Evolutionary conservation across 1,284 basidiomycete genomes (phyloP).

Genomic region (Pholiota adiposa): DNA sequence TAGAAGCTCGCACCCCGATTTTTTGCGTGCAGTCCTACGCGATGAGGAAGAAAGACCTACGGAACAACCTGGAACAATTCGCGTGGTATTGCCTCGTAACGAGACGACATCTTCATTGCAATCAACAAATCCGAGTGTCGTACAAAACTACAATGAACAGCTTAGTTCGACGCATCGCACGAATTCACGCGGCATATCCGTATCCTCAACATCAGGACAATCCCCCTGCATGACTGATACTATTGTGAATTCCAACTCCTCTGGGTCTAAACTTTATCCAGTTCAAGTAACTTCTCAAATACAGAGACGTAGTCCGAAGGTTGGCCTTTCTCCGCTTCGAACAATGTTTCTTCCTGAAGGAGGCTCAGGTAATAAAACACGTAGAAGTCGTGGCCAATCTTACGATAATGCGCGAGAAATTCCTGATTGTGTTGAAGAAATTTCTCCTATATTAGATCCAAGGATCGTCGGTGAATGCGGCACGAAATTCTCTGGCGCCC

Average conservation of each 20-base stretch:
- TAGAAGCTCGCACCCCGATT: too few relatives aligned
- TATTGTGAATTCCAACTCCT: neutral
- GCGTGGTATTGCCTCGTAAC: too few relatives aligned
- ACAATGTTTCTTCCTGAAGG: constrained; percentile 40
- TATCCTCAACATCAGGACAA: too few relatives aligned
- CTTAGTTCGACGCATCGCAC: too few relatives aligned
- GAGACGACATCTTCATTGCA: too few relatives aligned
- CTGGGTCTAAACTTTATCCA: neutral
- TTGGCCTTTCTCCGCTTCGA: constrained; percentile 49
- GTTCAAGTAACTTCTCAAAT: neutral
- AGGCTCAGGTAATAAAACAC: neutral
- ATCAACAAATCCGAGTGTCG: too few relatives aligned
- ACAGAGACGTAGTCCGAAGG: constrained; percentile 37
- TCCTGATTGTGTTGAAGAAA: neutral
- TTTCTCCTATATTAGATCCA: neutral
- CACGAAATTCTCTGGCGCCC: neutral
- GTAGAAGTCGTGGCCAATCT: neutral
- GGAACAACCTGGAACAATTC: too few relatives aligned
- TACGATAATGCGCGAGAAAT: neutral
- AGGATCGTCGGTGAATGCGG: neutral
- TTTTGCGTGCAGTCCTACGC: too few relatives aligned
- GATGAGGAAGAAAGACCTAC: too few relatives aligned
- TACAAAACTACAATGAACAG: too few relatives aligned
- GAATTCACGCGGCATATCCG: too few relatives aligned
- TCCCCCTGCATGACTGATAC: neutral